A percentile compares a stretch with the other conserved stretches of the same genome.
phyloP scores from a whole-genome alignment of 345 rosid genomes.

The Eucalyptus cloeziana region DNA sequence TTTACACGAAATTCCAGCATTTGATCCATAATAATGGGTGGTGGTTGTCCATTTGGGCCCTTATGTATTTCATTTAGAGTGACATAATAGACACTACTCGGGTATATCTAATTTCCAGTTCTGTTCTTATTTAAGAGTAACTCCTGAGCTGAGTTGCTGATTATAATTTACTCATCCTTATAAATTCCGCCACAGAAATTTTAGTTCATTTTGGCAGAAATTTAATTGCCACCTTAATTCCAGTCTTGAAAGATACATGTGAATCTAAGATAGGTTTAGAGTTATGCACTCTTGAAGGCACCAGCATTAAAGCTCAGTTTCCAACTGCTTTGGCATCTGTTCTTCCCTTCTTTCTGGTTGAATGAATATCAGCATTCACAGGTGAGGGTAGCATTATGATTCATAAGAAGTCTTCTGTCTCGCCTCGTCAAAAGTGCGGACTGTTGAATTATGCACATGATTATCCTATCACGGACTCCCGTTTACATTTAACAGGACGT shows the following conservation, averaged over 20 bases:
- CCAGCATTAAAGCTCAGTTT: neutral
- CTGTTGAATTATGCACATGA: neutral
- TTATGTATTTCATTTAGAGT: neutral
- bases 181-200: neutral
- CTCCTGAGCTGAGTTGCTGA: neutral
- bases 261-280: neutral
- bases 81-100: neutral
- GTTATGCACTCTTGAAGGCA: neutral
- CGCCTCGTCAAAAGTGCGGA: neutral
- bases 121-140: neutral
- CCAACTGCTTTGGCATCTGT: neutral
- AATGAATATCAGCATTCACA: neutral
- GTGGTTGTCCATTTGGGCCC: neutral
- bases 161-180: neutral
- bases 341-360: neutral
- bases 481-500: neutral
- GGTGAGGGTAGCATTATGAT: neutral
- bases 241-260: neutral
- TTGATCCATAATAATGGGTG: constrained; percentile 20
- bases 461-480: neutral
- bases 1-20: constrained; percentile 42
- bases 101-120: neutral
- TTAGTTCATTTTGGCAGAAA: neutral
- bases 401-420: neutral
- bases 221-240: neutral